Conservation (phyloP, 2,329 filamentous ascomycete genomes). For the Exophiala aquamarina region DNA sequence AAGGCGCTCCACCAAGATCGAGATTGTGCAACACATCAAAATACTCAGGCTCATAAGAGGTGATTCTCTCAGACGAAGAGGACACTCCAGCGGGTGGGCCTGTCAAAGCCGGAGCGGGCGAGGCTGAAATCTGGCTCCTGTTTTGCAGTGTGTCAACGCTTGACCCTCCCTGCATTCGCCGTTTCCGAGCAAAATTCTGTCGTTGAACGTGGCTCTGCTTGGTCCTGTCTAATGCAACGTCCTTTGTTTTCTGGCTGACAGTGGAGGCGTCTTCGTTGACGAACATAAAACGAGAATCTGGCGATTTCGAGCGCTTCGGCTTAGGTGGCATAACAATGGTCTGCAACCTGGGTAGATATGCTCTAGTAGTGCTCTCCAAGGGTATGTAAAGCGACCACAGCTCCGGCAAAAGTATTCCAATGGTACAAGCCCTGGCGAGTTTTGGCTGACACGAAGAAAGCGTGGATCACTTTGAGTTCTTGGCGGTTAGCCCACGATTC, state of each 20-base stretch:
- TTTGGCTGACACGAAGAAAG: no score
- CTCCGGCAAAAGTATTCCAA: no score
- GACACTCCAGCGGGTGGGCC: conserved; percentile 2
- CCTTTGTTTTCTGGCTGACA: conserved; percentile 19
- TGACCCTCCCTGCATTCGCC: conserved; percentile 14
- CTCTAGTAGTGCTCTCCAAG: no score
- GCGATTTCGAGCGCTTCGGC: conserved; percentile 18
- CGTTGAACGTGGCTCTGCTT: conserved; percentile 29
- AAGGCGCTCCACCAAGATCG: conserved; percentile 11
- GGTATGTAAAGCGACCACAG: no score
- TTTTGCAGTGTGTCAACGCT: conserved; percentile 4
- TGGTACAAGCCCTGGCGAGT: no score
- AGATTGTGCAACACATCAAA: conserved; percentile 15
- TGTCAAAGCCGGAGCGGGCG: not conserved
- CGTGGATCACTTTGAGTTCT: no score
- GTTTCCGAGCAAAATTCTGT: conserved; percentile 23
- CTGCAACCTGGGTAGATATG: no score
- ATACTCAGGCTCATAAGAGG: conserved; percentile 7
- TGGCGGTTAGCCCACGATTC: no score
- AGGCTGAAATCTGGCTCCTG: conserved; percentile 9
- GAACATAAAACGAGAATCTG: conserved; percentile 23
- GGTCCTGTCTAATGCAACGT: conserved; percentile 19
- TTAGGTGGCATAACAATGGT: conserved; percentile 16
- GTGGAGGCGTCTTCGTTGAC: conserved; percentile 25
- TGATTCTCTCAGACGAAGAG: conserved; percentile 5